Evolutionary conservation across 805 yeast genomes (phyloP).

Genomic region (Monosporozyma yasuniensis): DNA sequence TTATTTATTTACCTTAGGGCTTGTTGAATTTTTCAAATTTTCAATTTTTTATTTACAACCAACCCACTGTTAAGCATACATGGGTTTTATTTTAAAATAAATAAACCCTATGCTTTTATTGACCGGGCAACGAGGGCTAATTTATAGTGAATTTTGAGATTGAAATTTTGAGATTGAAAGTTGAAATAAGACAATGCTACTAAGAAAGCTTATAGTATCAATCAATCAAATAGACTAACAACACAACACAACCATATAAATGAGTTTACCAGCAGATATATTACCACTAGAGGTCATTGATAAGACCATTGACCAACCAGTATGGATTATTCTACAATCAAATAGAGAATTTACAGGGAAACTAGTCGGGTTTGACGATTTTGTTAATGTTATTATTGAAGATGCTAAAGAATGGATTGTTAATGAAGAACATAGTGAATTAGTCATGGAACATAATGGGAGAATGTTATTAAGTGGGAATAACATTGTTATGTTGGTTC

Average conservation of each 20-base stretch:
- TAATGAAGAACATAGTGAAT: constrained; percentile 29
- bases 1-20: no score
- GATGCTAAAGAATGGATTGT: constrained; percentile 39
- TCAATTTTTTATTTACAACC: no score
- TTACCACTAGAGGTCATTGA: constrained; percentile 83
- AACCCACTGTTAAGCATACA: no score
- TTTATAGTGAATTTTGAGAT: no score
- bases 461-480: constrained; percentile 66
- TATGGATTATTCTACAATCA: constrained; percentile 61
- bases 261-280: constrained; percentile 21
- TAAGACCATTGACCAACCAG: constrained; percentile 69
- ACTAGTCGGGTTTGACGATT: constrained; percentile 88
- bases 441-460: constrained; percentile 37
- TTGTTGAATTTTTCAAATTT: no score
- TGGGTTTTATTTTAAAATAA: no score
- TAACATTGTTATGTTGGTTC: constrained; percentile 60
- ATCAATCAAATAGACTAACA: background rate
- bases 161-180: no score
- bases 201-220: no score
- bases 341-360: constrained; percentile 81
- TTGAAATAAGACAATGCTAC: no score
- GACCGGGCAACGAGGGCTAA: no score
- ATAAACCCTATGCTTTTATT: no score
- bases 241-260: constrained; percentile 3
- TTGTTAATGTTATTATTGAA: constrained; percentile 81